Conservation (phyloP, 495 filamentous ascomycete genomes). For the Penicillium mononematosum region DNA sequence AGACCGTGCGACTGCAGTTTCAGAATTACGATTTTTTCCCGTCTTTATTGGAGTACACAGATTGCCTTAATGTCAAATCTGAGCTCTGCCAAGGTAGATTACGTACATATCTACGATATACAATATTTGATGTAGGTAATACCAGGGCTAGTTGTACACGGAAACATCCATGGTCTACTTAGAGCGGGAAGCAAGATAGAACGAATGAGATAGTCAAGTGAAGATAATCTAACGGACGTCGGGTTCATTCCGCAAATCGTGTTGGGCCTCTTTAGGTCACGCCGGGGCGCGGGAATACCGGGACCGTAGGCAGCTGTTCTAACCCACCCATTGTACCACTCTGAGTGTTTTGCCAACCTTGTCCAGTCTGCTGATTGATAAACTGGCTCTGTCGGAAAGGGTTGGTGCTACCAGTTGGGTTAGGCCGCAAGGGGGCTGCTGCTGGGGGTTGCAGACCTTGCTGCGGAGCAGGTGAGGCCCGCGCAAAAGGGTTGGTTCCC, state of each 20-base stretch:
- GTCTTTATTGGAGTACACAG: neutral
- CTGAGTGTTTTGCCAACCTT: constrained; percentile 75
- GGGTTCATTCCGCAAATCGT: constrained; percentile 4
- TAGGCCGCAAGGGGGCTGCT: constrained; percentile 56
- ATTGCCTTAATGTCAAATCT: neutral
- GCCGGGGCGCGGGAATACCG: constrained; percentile 81
- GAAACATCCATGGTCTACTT: neutral
- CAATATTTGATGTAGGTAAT: neutral
- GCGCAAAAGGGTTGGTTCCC: constrained; percentile 55
- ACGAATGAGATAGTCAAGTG: constrained; percentile 9
- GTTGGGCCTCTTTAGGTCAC: constrained; percentile 25
- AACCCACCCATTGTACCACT: constrained; percentile 84
- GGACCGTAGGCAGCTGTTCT: constrained; percentile 73
- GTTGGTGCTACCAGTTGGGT: constrained; percentile 86
- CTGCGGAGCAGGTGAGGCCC: constrained; percentile 40
- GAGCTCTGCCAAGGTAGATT: neutral
- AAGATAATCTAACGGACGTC: constrained; percentile 11
- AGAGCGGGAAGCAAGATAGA: constrained; percentile 5
- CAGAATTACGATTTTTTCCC: neutral
- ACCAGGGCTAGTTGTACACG: neutral
- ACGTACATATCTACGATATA: neutral
- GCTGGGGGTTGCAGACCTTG: constrained; percentile 39
- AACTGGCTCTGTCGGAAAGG: constrained; percentile 89
- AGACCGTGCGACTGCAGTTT: neutral
- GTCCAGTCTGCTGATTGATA: constrained; percentile 80